Evolutionary conservation across 2,329 filamentous ascomycete genomes (phyloP).

Genomic region (Paecilomyces niveus): DNA sequence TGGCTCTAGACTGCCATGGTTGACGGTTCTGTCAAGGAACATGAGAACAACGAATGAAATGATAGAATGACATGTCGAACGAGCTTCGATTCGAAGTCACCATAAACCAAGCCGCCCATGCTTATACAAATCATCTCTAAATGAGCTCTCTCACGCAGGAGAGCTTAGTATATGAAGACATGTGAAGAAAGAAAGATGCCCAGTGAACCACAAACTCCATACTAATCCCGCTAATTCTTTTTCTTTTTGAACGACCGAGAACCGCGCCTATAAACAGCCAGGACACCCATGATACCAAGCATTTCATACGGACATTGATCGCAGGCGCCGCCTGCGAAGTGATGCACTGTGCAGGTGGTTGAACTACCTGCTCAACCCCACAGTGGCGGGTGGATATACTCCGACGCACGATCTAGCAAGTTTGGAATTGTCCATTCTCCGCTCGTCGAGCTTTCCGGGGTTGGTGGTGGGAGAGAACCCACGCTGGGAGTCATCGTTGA

Average conservation of each 20-base stretch:
- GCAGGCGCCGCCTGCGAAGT: not conserved
- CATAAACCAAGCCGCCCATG: not conserved
- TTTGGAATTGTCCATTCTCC: slow-evolving; percentile 41
- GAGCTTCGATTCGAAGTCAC: not conserved
- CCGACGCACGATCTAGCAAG: slow-evolving; percentile 39
- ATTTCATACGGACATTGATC: not conserved
- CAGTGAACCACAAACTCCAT: not conserved
- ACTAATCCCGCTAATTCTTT: not conserved
- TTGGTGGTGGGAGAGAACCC: slow-evolving; percentile 36
- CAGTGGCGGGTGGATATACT: slow-evolving; percentile 42
- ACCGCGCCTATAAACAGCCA: not conserved
- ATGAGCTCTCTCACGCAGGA: not conserved
- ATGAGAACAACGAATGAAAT: not conserved
- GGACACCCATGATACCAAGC: not conserved
- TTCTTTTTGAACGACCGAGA: not conserved
- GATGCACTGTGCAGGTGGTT: too few species aligned
- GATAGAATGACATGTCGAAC: not conserved
- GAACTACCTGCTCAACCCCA: slow-evolving; percentile 24
- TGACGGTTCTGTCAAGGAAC: not conserved
- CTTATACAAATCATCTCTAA: not conserved
- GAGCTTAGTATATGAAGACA: not conserved
- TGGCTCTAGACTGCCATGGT: not conserved
- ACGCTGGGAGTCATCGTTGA: slow-evolving; percentile 28
- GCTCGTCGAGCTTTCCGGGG: slow-evolving; percentile 41
- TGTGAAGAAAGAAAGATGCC: not conserved